These are phyloP conservation scores for Butyriboletus loyo DNA, from an alignment of 768 basidiomycete genomes.

Conservation along the genomic window DNA sequence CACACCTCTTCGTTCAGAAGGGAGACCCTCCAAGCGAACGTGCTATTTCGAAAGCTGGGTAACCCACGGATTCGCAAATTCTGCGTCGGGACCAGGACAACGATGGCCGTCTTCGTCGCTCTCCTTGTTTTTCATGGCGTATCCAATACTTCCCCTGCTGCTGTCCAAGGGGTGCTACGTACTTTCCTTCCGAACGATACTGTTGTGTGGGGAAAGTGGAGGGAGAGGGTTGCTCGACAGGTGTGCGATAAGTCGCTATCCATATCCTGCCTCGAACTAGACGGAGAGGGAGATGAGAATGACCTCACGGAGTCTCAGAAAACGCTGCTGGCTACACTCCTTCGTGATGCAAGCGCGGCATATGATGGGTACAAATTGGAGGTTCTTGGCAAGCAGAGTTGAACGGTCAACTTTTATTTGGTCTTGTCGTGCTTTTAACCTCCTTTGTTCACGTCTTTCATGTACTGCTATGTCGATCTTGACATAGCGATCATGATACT, in stretches of 20 bases:
- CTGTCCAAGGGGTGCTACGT: constrained; percentile 10
- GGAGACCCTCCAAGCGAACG: constrained; percentile 16
- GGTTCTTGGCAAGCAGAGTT: background rate
- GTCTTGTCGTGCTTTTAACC: background rate
- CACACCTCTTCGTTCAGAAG: constrained; percentile 32
- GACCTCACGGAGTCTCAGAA: background rate
- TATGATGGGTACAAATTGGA: constrained; percentile 6
- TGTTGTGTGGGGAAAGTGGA: constrained; percentile 20
- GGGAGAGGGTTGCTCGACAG: constrained; percentile 11
- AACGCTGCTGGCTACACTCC: constrained; percentile 11
- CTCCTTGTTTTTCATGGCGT: constrained; percentile 13
- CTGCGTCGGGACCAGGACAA: constrained; percentile 15
- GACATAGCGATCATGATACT: background rate
- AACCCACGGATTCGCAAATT: constrained; percentile 11
- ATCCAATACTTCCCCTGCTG: background rate
- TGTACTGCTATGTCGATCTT: no score
- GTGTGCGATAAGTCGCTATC: constrained; percentile 7
- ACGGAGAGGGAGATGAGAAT: background rate
- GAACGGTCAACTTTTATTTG: background rate
- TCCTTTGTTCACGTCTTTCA: no score
- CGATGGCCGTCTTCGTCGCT: constrained; percentile 11
- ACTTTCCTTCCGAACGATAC: constrained; percentile 22
- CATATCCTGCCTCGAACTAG: background rate
- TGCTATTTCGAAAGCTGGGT: constrained; percentile 17
- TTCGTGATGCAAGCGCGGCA: constrained; percentile 17